Conservation (phyloP, 1,139 yeast species). For the Scheffersomyces segobiensis region DNA sequence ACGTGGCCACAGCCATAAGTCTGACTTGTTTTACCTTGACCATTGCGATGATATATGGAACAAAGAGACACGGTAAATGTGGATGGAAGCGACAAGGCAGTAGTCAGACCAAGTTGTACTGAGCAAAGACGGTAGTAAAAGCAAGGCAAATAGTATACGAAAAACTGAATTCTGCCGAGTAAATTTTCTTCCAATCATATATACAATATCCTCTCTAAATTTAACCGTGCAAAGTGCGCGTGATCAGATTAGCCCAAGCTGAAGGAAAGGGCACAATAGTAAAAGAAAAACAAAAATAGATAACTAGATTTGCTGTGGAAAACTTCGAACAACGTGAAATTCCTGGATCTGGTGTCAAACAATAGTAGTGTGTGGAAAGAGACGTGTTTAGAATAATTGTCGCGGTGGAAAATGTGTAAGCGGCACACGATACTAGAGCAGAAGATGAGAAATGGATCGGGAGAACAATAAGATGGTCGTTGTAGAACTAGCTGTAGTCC, state of each 20-base stretch:
- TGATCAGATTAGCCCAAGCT: not conserved
- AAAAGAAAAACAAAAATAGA: not conserved
- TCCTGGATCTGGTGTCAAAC: not conserved
- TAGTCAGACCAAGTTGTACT: not conserved
- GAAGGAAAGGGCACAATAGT: not conserved
- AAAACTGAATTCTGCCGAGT: not conserved
- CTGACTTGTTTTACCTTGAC: slow-evolving; percentile 20
- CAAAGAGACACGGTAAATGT: not conserved
- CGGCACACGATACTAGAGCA: not conserved
- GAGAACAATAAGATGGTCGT: not conserved
- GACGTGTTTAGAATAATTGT: not conserved
- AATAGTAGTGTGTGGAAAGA: not conserved
- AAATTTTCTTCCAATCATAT: not conserved
- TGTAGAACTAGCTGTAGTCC: no score
- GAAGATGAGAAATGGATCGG: not conserved
- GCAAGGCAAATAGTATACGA: no score
- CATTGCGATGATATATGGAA: slow-evolving; percentile 8
- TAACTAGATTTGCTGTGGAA: not conserved
- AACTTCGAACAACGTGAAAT: not conserved
- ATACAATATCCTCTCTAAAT: not conserved
- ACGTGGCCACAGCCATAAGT: slow-evolving; percentile 16
- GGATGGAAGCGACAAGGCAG: not conserved
- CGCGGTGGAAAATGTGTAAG: not conserved
- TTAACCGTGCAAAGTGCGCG: not conserved
- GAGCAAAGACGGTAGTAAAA: not conserved